These are phyloP conservation scores for Dipodascopsis uninucleata DNA, from an alignment of 805 yeast genomes.

Conservation along the genomic window DNA sequence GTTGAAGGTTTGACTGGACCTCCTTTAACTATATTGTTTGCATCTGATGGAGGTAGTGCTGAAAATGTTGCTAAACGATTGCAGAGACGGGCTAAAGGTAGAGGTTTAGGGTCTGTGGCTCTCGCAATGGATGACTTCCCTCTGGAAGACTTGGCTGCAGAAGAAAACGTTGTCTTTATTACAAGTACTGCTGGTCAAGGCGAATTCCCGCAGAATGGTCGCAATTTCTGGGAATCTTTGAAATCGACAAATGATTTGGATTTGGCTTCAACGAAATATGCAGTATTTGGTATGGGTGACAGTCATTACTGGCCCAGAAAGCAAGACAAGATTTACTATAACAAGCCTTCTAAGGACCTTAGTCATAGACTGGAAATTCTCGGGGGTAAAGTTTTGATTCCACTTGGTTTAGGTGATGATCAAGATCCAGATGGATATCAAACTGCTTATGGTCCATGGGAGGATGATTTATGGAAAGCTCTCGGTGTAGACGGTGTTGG, in stretches of 20 bases:
- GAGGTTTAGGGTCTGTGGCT: constrained; percentile 68
- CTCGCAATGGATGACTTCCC: constrained; percentile 69
- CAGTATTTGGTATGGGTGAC: constrained; percentile 78
- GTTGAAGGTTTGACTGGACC: constrained; percentile 90
- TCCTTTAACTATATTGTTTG: constrained; percentile 79
- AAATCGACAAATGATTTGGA: constrained; percentile 63
- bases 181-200: constrained; percentile 83
- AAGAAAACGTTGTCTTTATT: constrained; percentile 64
- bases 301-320: constrained; percentile 94
- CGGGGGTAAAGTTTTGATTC: constrained; percentile 70
- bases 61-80: constrained; percentile 75
- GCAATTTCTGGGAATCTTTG: constrained; percentile 67
- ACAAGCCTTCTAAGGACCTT: constrained; percentile 82
- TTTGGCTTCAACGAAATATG: constrained; percentile 51
- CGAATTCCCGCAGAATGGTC: constrained; percentile 81
- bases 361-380: constrained; percentile 58
- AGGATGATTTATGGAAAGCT: constrained; percentile 77
- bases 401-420: constrained; percentile 89
- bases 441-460: constrained; percentile 90
- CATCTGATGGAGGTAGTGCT: constrained; percentile 91
- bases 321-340: constrained; percentile 89
- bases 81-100: constrained; percentile 70
- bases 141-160: constrained; percentile 67
- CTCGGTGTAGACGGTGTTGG: constrained; percentile 79
- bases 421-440: constrained; percentile 95